Percentiles rank a stretch among this genome's conserved stretches.
Conservation (phyloP, 176 grass and related monocot species). For the Oryza brachyantha region DNA sequence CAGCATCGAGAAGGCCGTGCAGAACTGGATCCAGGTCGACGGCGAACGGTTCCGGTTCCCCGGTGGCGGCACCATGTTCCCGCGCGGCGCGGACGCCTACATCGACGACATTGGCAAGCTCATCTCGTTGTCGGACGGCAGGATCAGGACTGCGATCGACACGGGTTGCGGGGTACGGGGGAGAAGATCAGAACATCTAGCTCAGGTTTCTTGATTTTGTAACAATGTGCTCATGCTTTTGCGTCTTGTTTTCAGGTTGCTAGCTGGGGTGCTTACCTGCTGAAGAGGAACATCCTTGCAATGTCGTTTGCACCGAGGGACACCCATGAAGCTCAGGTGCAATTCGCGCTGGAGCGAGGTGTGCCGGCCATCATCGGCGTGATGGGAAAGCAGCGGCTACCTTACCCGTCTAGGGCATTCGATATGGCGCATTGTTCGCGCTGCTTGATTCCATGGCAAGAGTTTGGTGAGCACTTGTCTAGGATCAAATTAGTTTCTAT, state of each 20-base stretch:
- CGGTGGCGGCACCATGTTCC: slow-evolving; percentile 90
- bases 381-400: slow-evolving; percentile 74
- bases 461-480: slow-evolving; percentile 49
- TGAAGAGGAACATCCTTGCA: slow-evolving; percentile 77
- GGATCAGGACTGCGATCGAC: slow-evolving; percentile 82
- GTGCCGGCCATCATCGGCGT: slow-evolving; percentile 94
- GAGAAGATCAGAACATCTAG: background rate
- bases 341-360: slow-evolving; percentile 90
- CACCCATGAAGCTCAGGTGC: slow-evolving; percentile 92
- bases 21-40: slow-evolving; percentile 96
- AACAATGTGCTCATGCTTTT: slow-evolving; percentile 12
- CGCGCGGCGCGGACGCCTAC: slow-evolving; percentile 71
- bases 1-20: slow-evolving; percentile 96
- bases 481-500: background rate
- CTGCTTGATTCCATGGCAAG: slow-evolving; percentile 81
- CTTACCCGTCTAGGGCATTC: slow-evolving; percentile 94
- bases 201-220: slow-evolving; percentile 15
- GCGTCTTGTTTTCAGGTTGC: slow-evolving; percentile 61
- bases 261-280: slow-evolving; percentile 90
- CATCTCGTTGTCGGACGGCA: slow-evolving; percentile 69
- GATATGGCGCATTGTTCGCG: slow-evolving; percentile 95
- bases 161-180: slow-evolving; percentile 82
- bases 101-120: slow-evolving; percentile 84
- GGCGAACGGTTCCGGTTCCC: slow-evolving; percentile 83
- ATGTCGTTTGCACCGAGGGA: slow-evolving; percentile 96